These are phyloP conservation scores for Thalassiosira delicatula DNA, from an alignment of 352 stramenopile species.

Conservation along the genomic window DNA sequence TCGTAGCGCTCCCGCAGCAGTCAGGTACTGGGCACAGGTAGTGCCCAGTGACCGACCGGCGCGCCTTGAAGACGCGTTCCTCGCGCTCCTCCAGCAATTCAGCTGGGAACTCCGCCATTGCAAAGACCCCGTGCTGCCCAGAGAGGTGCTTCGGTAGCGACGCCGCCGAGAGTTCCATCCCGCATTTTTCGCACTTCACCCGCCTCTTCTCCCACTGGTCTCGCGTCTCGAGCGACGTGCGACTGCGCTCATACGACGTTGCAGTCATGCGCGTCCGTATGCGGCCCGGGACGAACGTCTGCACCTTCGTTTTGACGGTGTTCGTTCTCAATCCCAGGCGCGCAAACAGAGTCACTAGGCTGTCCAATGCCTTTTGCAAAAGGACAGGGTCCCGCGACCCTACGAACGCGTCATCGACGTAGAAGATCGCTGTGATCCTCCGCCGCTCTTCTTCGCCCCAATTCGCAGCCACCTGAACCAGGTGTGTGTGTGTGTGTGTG, in stretches of 20 bases:
- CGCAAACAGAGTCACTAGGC: conserved; percentile 20
- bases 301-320: conserved; percentile 4
- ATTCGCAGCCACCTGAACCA: too few species aligned
- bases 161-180: neutral
- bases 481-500: too few species aligned
- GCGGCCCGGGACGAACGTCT: conserved; percentile 14
- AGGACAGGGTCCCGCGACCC: neutral
- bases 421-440: too few species aligned
- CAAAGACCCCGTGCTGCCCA: neutral
- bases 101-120: neutral
- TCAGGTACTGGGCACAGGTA: neutral
- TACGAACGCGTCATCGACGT: too few species aligned
- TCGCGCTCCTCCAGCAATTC: neutral
- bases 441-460: too few species aligned
- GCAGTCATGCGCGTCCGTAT: neutral
- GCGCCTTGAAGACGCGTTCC: neutral
- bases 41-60: neutral
- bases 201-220: neutral
- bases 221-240: neutral
- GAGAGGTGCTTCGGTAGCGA: neutral
- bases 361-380: neutral
- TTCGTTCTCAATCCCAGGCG: conserved; percentile 8
- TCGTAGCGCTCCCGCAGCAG: neutral
- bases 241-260: neutral
- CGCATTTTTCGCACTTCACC: neutral